These are phyloP conservation scores for Herpetospermum pedunculosum DNA, from an alignment of 306 rosid species.

Conservation along the genomic window DNA sequence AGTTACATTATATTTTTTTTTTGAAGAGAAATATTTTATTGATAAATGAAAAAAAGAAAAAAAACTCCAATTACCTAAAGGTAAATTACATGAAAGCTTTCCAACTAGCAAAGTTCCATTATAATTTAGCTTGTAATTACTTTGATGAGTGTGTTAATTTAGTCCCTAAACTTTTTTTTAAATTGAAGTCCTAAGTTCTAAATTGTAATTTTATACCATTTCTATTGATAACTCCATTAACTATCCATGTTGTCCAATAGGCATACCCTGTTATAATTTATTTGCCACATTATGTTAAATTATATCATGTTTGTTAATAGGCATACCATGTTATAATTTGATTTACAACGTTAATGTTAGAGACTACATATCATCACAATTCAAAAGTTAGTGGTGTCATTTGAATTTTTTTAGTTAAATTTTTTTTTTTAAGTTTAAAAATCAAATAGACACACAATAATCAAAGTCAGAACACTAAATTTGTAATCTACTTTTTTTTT, in stretches of 20 bases:
- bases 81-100: too few relatives aligned
- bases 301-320: too few relatives aligned
- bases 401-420: neutral
- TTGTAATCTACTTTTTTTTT: neutral
- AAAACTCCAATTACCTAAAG: too few relatives aligned
- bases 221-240: neutral
- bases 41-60: too few relatives aligned
- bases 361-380: neutral
- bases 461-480: neutral
- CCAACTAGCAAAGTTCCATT: too few relatives aligned
- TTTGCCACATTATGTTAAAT: too few relatives aligned
- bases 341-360: neutral
- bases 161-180: neutral
- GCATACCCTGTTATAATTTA: neutral
- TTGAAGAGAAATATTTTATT: too few relatives aligned
- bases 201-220: neutral
- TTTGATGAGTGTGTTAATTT: neutral
- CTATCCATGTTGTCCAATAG: neutral
- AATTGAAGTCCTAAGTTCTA: neutral
- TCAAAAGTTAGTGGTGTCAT: neutral
- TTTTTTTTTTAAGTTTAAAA: neutral
- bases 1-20: too few relatives aligned
- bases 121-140: neutral
- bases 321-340: too few relatives aligned
- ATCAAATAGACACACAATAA: neutral